phyloP scores from a whole-genome alignment of 768 basidiomycete genomes.

The Hortiboletus flavorubellus region DNA sequence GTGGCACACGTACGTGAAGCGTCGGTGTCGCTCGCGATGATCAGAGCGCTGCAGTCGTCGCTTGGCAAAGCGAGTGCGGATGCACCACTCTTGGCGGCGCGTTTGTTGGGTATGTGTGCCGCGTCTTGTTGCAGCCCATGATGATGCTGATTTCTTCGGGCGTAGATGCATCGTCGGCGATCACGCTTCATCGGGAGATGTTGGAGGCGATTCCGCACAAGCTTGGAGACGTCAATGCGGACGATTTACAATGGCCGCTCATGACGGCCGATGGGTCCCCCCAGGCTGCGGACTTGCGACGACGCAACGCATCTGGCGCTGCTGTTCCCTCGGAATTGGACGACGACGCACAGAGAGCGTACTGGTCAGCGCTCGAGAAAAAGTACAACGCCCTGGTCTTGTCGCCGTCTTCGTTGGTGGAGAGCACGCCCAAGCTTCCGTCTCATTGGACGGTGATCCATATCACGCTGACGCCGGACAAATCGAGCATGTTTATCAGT shows the following conservation, averaged over 20 bases:
- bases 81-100: slow-evolving; percentile 54
- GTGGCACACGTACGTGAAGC: slow-evolving; percentile 75
- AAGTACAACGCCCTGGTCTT: slow-evolving; percentile 42
- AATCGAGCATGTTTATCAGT: slow-evolving; percentile 77
- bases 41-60: slow-evolving; percentile 76
- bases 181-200: slow-evolving; percentile 84
- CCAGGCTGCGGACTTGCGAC: slow-evolving; percentile 20
- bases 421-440: slow-evolving; percentile 53
- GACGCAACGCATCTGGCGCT: slow-evolving; percentile 5
- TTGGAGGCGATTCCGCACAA: slow-evolving; percentile 78
- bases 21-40: slow-evolving; percentile 62
- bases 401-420: slow-evolving; percentile 36
- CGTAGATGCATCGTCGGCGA: slow-evolving; percentile 68
- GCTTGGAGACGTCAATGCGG: slow-evolving; percentile 42
- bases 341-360: slow-evolving; percentile 39
- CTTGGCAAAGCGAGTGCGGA: slow-evolving; percentile 57
- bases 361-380: slow-evolving; percentile 59
- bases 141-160: background rate
- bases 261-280: slow-evolving; percentile 45
- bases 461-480: slow-evolving; percentile 80
- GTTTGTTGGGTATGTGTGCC: slow-evolving; percentile 52
- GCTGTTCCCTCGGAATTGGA: slow-evolving; percentile 31
- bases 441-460: slow-evolving; percentile 79
- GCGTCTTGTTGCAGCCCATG: background rate
- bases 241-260: slow-evolving; percentile 77